A percentile compares a stretch with the other conserved stretches of the same genome.
These are phyloP conservation scores for Sporothrix protearum DNA, from an alignment of 2,329 filamentous ascomycete species.

Conservation along the genomic window DNA sequence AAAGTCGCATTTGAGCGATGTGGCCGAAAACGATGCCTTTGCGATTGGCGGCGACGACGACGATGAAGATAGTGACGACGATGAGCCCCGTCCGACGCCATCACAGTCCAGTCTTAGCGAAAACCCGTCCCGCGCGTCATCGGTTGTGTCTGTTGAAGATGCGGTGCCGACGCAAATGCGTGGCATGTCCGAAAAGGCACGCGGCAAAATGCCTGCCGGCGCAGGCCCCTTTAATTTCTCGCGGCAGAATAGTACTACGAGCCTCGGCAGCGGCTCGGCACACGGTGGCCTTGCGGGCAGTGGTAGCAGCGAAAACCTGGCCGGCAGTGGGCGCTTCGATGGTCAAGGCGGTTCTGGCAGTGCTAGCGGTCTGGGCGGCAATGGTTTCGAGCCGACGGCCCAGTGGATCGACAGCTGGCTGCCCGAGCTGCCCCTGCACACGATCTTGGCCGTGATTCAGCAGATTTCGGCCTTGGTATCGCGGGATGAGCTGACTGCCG, in stretches of 20 bases:
- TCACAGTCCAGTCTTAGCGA: slow-evolving; percentile 59
- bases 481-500: slow-evolving; percentile 43
- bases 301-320: slow-evolving; percentile 15
- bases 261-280: slow-evolving; percentile 61
- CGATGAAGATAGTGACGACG: slow-evolving; percentile 76
- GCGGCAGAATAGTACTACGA: slow-evolving; percentile 83
- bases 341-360: slow-evolving; percentile 9
- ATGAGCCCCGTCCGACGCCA: slow-evolving; percentile 53
- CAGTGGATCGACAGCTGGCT: slow-evolving; percentile 93
- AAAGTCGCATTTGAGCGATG: slow-evolving; percentile 60
- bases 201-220: slow-evolving; percentile 90
- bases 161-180: slow-evolving; percentile 76
- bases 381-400: slow-evolving; percentile 68
- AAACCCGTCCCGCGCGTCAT: slow-evolving; percentile 62
- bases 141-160: slow-evolving; percentile 68
- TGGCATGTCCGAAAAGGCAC: slow-evolving; percentile 95
- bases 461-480: slow-evolving; percentile 59
- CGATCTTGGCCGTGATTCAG: slow-evolving; percentile 72
- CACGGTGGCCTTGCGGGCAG: background rate
- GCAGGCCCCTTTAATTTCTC: slow-evolving; percentile 67
- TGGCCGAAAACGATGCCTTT: slow-evolving; percentile 76
- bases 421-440: slow-evolving; percentile 85
- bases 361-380: background rate
- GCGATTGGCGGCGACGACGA: slow-evolving; percentile 86
- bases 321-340: background rate